Conservation (phyloP, 2,329 filamentous ascomycete genomes). For the Penicillium janthinellum region DNA sequence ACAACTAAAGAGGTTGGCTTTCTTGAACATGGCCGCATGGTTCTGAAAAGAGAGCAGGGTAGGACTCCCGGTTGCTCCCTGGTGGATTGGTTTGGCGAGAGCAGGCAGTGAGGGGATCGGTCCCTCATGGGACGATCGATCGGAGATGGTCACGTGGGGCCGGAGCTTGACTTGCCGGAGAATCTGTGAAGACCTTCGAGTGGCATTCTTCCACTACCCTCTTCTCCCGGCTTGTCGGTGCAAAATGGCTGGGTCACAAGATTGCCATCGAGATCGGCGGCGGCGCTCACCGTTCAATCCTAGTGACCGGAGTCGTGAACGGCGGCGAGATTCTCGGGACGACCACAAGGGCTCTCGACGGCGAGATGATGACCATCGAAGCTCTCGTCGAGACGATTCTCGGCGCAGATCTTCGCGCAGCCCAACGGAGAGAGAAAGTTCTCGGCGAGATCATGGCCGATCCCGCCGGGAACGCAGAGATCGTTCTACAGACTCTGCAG, state of each 20-base stretch:
- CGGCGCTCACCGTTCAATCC: slow-evolving; percentile 28
- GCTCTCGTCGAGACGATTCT: slow-evolving; percentile 30
- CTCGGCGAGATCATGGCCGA: slow-evolving; percentile 25
- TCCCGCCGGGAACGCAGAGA: slow-evolving; percentile 29
- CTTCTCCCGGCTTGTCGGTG: neutral
- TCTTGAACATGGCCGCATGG: slow-evolving; percentile 52
- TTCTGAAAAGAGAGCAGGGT: slow-evolving; percentile 27
- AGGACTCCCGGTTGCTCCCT: slow-evolving; percentile 15
- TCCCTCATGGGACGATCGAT: slow-evolving; percentile 7
- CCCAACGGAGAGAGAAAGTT: slow-evolving; percentile 25
- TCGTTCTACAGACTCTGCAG: slow-evolving; percentile 23
- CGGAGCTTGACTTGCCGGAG: slow-evolving; percentile 9
- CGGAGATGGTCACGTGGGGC: slow-evolving; percentile 20
- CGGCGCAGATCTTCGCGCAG: slow-evolving; percentile 30
- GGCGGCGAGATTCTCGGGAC: slow-evolving; percentile 25
- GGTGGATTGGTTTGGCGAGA: neutral
- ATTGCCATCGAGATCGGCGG: slow-evolving; percentile 22
- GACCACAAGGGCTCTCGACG: slow-evolving; percentile 30
- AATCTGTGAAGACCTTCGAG: neutral
- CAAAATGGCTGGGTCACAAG: slow-evolving; percentile 32
- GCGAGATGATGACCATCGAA: slow-evolving; percentile 29
- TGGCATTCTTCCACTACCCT: neutral
- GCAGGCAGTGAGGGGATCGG: neutral
- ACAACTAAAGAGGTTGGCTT: slow-evolving; percentile 43
- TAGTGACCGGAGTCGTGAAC: slow-evolving; percentile 24